Percentiles rank a stretch among this genome's conserved stretches.
Evolutionary conservation across 208 protist species (phyloP).

Genomic region (Sergeia podlipaevii): DNA sequence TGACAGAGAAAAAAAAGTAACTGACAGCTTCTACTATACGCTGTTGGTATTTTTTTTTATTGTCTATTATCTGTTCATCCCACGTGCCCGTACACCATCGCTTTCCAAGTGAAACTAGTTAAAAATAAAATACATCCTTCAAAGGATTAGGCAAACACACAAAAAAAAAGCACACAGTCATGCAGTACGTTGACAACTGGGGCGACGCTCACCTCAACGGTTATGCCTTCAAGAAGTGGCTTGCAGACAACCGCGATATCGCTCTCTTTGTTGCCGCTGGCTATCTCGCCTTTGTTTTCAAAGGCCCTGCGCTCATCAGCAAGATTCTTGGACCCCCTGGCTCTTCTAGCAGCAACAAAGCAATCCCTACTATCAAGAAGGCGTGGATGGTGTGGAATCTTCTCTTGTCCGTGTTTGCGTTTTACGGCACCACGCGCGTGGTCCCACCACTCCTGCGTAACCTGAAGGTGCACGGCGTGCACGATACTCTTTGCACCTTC

Average conservation of each 20-base stretch:
- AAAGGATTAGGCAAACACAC: too few species aligned
- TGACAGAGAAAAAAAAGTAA: slow-evolving; percentile 7
- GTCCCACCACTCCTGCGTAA: slow-evolving; percentile 37
- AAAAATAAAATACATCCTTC: too few species aligned
- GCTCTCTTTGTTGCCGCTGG: slow-evolving; percentile 39
- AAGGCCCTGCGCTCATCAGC: slow-evolving; percentile 22
- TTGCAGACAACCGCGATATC: slow-evolving; percentile 56
- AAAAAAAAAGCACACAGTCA: slow-evolving; percentile 6
- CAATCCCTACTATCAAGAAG: slow-evolving; percentile 34
- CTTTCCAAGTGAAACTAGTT: too few species aligned
- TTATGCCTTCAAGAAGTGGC: slow-evolving; percentile 46
- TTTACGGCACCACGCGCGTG: slow-evolving; percentile 63
- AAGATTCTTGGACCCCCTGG: slow-evolving; percentile 12
- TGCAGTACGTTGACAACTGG: slow-evolving; percentile 48
- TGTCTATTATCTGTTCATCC: too few species aligned
- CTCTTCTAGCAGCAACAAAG: slow-evolving; percentile 34
- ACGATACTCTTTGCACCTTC: slow-evolving; percentile 65
- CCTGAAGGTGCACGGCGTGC: slow-evolving; percentile 42
- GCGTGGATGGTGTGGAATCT: slow-evolving; percentile 86
- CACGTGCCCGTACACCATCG: too few species aligned
- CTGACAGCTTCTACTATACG: too few species aligned
- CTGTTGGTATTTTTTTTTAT: too few species aligned
- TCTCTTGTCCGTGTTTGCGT: slow-evolving; percentile 75
- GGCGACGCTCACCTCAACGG: slow-evolving; percentile 45
- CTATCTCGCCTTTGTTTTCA: slow-evolving; percentile 50